phyloP scores from a whole-genome alignment of 768 basidiomycete genomes.

The Tulasnella sp. region DNA sequence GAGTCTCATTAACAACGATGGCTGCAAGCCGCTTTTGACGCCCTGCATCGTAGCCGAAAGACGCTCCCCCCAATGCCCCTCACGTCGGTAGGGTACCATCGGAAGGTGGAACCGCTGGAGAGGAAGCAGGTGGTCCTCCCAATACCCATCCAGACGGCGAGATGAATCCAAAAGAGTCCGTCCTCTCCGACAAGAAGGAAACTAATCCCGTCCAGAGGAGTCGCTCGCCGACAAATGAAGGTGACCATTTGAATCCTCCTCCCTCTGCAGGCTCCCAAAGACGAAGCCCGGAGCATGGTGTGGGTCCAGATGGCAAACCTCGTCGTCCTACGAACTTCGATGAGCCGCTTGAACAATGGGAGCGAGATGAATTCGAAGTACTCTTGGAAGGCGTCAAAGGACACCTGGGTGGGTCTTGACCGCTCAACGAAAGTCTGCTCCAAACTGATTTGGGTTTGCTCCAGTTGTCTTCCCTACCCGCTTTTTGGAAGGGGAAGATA shows the following conservation, averaged over 20 bases:
- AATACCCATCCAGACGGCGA: conserved; percentile 4
- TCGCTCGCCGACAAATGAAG: not conserved
- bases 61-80: conserved; percentile 19
- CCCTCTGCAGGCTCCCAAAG: not conserved
- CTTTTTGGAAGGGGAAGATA: conserved; percentile 89
- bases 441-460: not conserved
- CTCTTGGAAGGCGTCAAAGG: conserved; percentile 66
- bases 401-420: conserved; percentile 57
- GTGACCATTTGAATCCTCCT: not conserved
- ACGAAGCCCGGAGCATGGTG: not conserved
- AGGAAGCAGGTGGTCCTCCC: not conserved
- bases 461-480: conserved; percentile 72
- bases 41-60: conserved; percentile 26
- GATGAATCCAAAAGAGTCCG: conserved; percentile 4
- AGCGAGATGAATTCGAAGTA: conserved; percentile 83
- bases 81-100: conserved; percentile 43
- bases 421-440: not conserved
- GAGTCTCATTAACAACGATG: conserved; percentile 22
- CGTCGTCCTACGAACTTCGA: conserved; percentile 19
- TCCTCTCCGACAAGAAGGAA: not conserved
- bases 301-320: not conserved
- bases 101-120: conserved; percentile 29
- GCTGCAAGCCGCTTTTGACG: not conserved
- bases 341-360: conserved; percentile 71
- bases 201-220: not conserved